These are phyloP conservation scores for Fusarium denticulatum DNA, from an alignment of 2,329 filamentous ascomycete genomes.

Conservation along the genomic window DNA sequence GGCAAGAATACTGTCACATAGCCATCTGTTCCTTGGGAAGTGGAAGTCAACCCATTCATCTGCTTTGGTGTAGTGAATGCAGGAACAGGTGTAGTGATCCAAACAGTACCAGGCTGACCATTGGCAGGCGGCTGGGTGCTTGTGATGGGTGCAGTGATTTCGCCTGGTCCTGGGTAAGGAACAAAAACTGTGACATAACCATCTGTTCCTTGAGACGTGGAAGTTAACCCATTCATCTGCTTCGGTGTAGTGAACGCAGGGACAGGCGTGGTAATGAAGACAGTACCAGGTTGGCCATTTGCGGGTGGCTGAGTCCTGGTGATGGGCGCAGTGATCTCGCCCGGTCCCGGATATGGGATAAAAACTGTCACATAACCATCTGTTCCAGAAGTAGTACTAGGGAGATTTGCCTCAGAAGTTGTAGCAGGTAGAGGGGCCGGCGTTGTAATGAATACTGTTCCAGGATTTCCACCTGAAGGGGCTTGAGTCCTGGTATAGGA, in stretches of 20 bases:
- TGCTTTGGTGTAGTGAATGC: neutral
- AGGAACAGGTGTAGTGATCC: constrained; percentile 1
- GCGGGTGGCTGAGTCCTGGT: constrained; percentile 12
- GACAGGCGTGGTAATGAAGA: constrained; percentile 12
- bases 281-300: constrained; percentile 10
- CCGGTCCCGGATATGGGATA: constrained; percentile 18
- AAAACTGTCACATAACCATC: constrained; percentile 27
- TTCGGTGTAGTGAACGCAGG: constrained; percentile 3
- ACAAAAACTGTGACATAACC: constrained; percentile 18
- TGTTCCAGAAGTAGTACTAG: constrained; percentile 15
- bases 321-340: constrained; percentile 17
- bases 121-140: neutral
- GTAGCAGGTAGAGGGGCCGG: constrained; percentile 12
- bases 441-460: constrained; percentile 26
- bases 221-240: constrained; percentile 7
- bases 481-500: constrained; percentile 21
- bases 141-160: constrained; percentile 13
- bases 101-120: constrained; percentile 18
- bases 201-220: neutral
- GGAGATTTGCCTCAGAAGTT: constrained; percentile 4
- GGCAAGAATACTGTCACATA: constrained; percentile 20
- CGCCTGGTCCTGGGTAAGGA: neutral
- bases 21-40: constrained; percentile 1
- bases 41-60: neutral
- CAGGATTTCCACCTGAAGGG: constrained; percentile 20